Evolutionary conservation across 2,329 filamentous ascomycete species (phyloP).

Genomic region (Diplocarpon mali): DNA sequence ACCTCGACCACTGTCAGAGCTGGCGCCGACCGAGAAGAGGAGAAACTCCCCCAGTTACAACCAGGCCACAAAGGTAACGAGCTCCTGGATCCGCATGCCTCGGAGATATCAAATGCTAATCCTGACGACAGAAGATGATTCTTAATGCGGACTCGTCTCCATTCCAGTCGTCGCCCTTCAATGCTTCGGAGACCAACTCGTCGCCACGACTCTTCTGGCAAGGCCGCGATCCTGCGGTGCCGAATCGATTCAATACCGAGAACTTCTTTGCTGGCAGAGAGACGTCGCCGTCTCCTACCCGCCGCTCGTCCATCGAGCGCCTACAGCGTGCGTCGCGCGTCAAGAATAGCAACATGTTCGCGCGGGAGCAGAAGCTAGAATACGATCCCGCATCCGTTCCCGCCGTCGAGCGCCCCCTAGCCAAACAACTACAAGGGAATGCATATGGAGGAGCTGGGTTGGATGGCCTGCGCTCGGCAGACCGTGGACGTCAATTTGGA

Average conservation of each 20-base stretch:
- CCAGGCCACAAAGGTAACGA: conserved; percentile 56
- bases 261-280: conserved; percentile 52
- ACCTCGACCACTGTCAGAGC: conserved; percentile 74
- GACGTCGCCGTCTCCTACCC: conserved; percentile 53
- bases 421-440: conserved; percentile 62
- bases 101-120: conserved; percentile 22
- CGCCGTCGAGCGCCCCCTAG: conserved; percentile 70
- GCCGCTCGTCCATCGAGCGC: conserved; percentile 87
- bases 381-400: conserved; percentile 76
- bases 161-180: conserved; percentile 73
- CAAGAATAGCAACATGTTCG: conserved; percentile 96
- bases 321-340: conserved; percentile 90
- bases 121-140: conserved; percentile 46
- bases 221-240: conserved; percentile 56
- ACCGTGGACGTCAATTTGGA: conserved; percentile 30
- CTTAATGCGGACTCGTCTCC: conserved; percentile 67
- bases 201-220: conserved; percentile 92
- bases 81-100: conserved; percentile 11
- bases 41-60: conserved; percentile 91
- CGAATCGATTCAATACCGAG: conserved; percentile 53
- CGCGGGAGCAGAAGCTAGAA: conserved; percentile 81
- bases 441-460: conserved; percentile 50
- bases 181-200: conserved; percentile 41
- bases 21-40: conserved; percentile 74
- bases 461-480: conserved; percentile 41